phyloP scores from a whole-genome alignment of 169 alveolate species.

The Plasmodium fragile region DNA sequence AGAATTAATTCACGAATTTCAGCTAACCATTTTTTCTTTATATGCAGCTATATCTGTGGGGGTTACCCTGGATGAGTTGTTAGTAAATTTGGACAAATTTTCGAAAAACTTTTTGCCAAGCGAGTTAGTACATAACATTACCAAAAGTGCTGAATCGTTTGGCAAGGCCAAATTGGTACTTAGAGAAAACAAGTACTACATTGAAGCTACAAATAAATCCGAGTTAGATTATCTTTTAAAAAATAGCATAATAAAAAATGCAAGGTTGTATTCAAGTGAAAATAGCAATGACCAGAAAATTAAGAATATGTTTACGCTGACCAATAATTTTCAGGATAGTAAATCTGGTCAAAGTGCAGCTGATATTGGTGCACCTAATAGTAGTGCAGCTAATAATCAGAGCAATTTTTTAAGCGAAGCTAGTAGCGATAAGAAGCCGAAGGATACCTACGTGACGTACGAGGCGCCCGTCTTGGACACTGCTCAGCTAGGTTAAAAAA shows the following conservation, averaged over 20 bases:
- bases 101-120: conserved; percentile 93
- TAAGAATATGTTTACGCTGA: conserved; percentile 77
- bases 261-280: conserved; percentile 85
- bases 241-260: conserved; percentile 87
- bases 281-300: conserved; percentile 42
- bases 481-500: conserved; percentile 78
- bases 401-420: conserved; percentile 25
- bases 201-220: conserved; percentile 91
- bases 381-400: conserved; percentile 37
- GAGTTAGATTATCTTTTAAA: conserved; percentile 90
- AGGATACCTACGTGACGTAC: conserved; percentile 73
- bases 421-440: conserved; percentile 17
- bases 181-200: conserved; percentile 93
- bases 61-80: conserved; percentile 93
- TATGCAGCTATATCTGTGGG: conserved; percentile 98
- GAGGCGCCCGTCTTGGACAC: conserved; percentile 80
- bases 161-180: conserved; percentile 96
- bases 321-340: conserved; percentile 34
- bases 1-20: conserved; percentile 97
- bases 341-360: conserved; percentile 2
- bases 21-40: conserved; percentile 91
- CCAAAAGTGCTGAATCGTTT: conserved; percentile 88
- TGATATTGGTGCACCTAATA: conserved; percentile 33
- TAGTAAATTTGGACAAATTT: conserved; percentile 91
- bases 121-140: conserved; percentile 88